Evolutionary conservation across 495 filamentous ascomycete species (phyloP), one percentile per base, ranked within the genome.

Genomic region (Jackrogersella minutella): DNA sequence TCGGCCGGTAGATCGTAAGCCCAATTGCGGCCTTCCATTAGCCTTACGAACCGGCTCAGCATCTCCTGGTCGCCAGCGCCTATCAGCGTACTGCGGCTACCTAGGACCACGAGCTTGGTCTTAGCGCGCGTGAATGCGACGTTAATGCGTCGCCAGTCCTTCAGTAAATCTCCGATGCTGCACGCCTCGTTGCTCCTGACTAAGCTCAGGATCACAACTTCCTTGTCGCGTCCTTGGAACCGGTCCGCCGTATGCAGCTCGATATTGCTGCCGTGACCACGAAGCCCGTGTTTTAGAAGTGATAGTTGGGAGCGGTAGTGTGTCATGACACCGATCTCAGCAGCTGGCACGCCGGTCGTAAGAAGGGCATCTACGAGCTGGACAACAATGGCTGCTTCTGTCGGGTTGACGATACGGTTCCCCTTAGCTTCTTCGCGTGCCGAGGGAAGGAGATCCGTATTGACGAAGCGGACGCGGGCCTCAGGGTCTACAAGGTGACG

Each of bases 181-280:
- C 88, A 87, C 1, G 84, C 82, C 31, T 92, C 85, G 69, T 99
- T 99, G 69, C 87, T 93, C 9, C 95, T 86, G 6, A 99, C 95
- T 26, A 94, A 87, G 49, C 84, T 88, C 11, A 99, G 84, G 19
- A 99, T 85, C 10, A 97, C 84, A 10, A 97, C 87, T 69, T 93
- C 91, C 76, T 99, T 99, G 75, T 99, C 95, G 1, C 95, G 84
- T 4, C 95, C 95, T 75, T 99, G 95, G 76, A 97, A 99, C 53
- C 92, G 91, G 72, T 99, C 95, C 4, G 95, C 91, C 0, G 95
- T 97, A 77, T 97, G 92, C 85, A 97, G 92, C 76, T 99, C 95
- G 10, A 99, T 86, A 0, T 80, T 85, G 6, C 43, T 71, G 1
- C 66, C 72, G 46, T 76, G 68, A 5, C 65, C 52, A 37, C 78